These are phyloP conservation scores for Juglanconis sp. DNA, from an alignment of 2,329 filamentous ascomycete species.

Conservation along the genomic window DNA sequence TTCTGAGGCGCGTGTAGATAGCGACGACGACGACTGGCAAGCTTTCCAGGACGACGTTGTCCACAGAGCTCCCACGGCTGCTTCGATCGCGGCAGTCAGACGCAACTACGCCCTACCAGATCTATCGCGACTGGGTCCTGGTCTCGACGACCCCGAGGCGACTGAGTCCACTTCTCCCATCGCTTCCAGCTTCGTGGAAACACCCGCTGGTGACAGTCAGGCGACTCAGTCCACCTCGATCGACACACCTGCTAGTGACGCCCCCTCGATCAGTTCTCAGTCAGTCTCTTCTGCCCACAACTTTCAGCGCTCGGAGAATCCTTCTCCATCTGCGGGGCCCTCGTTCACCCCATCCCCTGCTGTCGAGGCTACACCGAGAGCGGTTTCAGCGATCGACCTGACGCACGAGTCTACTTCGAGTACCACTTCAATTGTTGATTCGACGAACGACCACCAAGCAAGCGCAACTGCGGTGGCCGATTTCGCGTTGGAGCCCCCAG, in stretches of 20 bases:
- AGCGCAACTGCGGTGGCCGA: neutral
- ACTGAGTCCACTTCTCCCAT: conserved; percentile 11
- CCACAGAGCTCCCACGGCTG: neutral
- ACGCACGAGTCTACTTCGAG: neutral
- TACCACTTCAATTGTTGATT: neutral
- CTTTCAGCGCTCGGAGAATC: neutral
- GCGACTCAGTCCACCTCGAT: neutral
- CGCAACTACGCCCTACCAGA: neutral
- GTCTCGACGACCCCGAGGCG: neutral
- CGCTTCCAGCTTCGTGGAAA: conserved; percentile 18
- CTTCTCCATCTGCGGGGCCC: neutral
- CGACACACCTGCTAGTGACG: neutral
- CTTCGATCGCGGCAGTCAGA: neutral
- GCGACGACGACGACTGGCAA: neutral
- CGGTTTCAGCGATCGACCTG: neutral
- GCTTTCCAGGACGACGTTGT: neutral
- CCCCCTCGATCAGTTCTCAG: neutral
- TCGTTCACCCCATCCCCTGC: neutral
- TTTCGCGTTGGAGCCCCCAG: neutral
- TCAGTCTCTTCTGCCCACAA: neutral
- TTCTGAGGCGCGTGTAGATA: neutral
- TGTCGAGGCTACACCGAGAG: neutral
- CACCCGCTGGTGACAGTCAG: neutral
- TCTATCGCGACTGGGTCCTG: neutral
- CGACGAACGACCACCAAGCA: neutral